Percentiles rank a stretch among this genome's conserved stretches.
Evolutionary conservation across 2,329 filamentous ascomycete species (phyloP).

Genomic region (Huntiella bhutanensis): DNA sequence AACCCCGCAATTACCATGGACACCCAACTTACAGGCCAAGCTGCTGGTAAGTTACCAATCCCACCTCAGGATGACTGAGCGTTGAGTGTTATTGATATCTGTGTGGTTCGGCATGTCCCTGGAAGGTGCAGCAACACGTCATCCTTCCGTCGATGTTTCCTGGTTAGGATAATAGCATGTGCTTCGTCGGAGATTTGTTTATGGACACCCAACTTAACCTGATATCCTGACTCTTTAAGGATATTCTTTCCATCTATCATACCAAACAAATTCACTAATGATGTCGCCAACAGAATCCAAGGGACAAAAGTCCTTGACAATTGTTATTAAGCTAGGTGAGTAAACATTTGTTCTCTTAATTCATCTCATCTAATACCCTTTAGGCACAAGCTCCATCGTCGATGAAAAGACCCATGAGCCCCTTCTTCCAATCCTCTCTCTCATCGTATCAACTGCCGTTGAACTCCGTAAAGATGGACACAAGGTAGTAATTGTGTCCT

Average conservation of each 20-base stretch:
- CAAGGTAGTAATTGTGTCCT: conserved; percentile 87
- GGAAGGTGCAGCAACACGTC: no score
- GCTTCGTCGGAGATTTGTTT: no score
- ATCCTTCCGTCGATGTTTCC: not conserved
- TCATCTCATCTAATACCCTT: conserved; percentile 13
- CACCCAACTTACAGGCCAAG: no score
- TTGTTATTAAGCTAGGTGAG: conserved; percentile 78
- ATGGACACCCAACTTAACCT: no score
- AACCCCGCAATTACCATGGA: no score
- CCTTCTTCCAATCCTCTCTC: conserved; percentile 69
- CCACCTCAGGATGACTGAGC: no score
- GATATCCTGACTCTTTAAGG: no score
- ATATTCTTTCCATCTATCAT: no score
- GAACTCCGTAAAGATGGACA: conserved; percentile 80
- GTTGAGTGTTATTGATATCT: no score
- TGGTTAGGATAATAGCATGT: no score
- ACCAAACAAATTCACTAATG: not conserved
- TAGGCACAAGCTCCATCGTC: conserved; percentile 97
- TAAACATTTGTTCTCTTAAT: conserved; percentile 10
- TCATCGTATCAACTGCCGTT: conserved; percentile 88
- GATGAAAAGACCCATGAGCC: conserved; percentile 91
- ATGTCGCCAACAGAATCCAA: conserved; percentile 36
- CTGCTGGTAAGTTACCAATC: no score
- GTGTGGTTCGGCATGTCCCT: no score
- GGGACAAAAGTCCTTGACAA: conserved; percentile 44